These are phyloP conservation scores for Echinosphaeria canescens DNA, from an alignment of 2,329 filamentous ascomycete genomes.

Conservation along the genomic window DNA sequence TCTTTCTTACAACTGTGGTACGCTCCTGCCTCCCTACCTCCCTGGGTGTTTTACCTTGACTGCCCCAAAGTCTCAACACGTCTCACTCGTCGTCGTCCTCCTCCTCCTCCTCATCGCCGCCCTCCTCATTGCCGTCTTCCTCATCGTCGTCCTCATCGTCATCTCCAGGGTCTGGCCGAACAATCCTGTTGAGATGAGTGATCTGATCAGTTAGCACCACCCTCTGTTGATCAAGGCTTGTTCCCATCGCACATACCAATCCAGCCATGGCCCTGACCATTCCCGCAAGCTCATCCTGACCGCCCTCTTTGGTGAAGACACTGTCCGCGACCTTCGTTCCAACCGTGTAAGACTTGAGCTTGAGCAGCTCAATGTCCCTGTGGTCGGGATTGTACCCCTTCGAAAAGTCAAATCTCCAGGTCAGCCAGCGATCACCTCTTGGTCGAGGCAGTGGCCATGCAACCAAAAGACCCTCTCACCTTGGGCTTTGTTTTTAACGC, in stretches of 20 bases:
- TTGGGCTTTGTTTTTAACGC: constrained; percentile 45
- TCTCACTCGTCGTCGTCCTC: too few relatives aligned
- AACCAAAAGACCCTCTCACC: too few relatives aligned
- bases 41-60: too few relatives aligned
- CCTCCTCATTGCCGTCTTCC: constrained; percentile 13
- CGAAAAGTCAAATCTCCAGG: too few relatives aligned
- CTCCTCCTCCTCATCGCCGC: too few relatives aligned
- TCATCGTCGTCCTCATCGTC: constrained; percentile 25
- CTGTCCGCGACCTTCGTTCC: constrained; percentile 42
- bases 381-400: constrained; percentile 50
- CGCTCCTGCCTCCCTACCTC: too few relatives aligned
- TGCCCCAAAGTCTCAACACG: too few relatives aligned
- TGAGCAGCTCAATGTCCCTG: constrained; percentile 58
- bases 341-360: constrained; percentile 61
- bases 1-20: too few relatives aligned
- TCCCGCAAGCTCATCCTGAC: constrained; percentile 40
- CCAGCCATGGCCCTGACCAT: constrained; percentile 48
- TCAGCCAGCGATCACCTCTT: too few relatives aligned
- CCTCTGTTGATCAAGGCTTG: constrained; percentile 1
- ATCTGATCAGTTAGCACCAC: constrained; percentile 22
- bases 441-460: too few relatives aligned
- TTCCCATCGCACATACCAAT: constrained; percentile 42
- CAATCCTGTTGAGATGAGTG: constrained; percentile 47
- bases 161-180: constrained; percentile 46
- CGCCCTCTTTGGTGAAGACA: constrained; percentile 37